These are phyloP conservation scores for Haematococcus sp. DNA, from an alignment of 139 green algal species.

Conservation along the genomic window DNA sequence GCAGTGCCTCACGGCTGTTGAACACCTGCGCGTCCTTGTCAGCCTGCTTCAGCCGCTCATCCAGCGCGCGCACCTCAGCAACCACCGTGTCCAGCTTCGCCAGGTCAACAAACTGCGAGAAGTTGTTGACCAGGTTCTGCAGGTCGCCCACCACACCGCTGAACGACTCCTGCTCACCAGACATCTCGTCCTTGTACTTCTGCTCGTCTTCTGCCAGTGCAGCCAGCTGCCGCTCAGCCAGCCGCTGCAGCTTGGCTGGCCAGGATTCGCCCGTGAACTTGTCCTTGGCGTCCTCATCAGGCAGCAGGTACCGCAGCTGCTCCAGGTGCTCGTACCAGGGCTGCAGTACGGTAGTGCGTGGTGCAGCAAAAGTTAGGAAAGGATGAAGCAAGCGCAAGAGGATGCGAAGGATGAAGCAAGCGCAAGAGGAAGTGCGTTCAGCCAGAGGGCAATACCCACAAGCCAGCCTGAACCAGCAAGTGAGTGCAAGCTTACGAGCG, in stretches of 20 bases:
- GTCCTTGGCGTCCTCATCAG: conserved; percentile 55
- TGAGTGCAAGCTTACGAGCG: no score
- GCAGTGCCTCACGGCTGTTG: conserved; percentile 69
- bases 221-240: conserved; percentile 50
- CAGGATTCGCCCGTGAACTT: conserved; percentile 46
- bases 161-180: conserved; percentile 66
- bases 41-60: conserved; percentile 57
- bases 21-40: conserved; percentile 51
- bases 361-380: no score
- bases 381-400: no score
- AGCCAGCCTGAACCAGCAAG: no score
- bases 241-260: conserved; percentile 29
- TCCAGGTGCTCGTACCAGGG: conserved; percentile 71
- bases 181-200: conserved; percentile 66
- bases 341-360: no score
- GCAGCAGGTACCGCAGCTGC: conserved; percentile 49
- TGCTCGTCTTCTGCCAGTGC: conserved; percentile 35
- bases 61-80: conserved; percentile 25
- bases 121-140: conserved; percentile 27
- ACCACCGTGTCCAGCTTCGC: conserved; percentile 50
- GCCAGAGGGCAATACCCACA: no score
- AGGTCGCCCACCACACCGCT: conserved; percentile 12
- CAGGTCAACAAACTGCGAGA: conserved; percentile 49
- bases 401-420: no score
- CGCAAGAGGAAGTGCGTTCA: no score